Evolutionary conservation across 371 early-diverging fungal genomes (phyloP), one percentile per base, ranked within the genome.

Genomic region (Mucor velutinosus): DNA sequence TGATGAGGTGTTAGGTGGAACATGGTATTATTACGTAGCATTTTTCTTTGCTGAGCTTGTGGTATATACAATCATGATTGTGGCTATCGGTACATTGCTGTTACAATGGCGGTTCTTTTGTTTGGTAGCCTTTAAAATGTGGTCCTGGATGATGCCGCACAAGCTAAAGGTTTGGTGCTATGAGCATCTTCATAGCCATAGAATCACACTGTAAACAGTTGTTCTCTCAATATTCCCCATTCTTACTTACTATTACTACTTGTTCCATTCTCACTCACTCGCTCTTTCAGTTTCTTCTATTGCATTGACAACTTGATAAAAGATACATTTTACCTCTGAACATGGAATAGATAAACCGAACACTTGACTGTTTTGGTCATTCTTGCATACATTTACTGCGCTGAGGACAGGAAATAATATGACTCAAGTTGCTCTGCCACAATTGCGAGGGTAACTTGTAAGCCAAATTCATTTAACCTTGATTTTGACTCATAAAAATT

Each of bases 21-120:
- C 51, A 15, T 76, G 76, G 82, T 64, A 65, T 60, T 80, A 76
- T 41, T 76, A 73, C 64, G 39, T 60, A 12, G 62, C 66, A 12
- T 77, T 83, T 32, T 73, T 83, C 51, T n/a, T 81, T 43, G 29
- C 67, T n/a, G 79, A 79, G 58, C 11, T 81, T 10, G 7, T 73
- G 25, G 76, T 83, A 1, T 83, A 83, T 35, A 77, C 81, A 15
- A 19, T 71, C 11, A 71, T 79, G 71, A 66, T 81, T 33, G 59
- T 83, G n/a, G 25, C 64, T 11, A 67, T 83, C 4, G 83, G 83
- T 5, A 73, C 72, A 12, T 25, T 76, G 17, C 67, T 77, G 25
- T 76, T 77, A 25, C 83, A 83, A 59, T 71, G 76, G 66, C 56
- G 69, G 27, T 83, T 77, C 61, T 83, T 83, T 66, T 71, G 71